phyloP scores from a whole-genome alignment of 352 stramenopile genomes.

The Pythium phragmiticola region DNA sequence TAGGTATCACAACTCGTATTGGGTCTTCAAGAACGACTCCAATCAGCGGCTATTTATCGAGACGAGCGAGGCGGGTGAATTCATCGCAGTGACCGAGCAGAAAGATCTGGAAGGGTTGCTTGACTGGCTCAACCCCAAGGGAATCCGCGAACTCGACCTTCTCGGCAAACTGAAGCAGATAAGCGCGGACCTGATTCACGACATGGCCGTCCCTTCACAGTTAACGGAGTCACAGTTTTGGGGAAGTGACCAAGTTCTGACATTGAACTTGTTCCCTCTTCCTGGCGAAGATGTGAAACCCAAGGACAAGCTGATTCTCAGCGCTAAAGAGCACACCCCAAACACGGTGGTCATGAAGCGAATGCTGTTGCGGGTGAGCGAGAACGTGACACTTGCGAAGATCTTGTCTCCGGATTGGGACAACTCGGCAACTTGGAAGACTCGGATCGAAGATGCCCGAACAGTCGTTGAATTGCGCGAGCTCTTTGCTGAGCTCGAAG shows the following conservation, averaged over 20 bases:
- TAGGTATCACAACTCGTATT: slow-evolving; percentile 79
- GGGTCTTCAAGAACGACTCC: slow-evolving; percentile 69
- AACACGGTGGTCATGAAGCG: slow-evolving; percentile 44
- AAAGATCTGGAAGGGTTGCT: slow-evolving; percentile 46
- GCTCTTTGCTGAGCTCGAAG: slow-evolving; percentile 64
- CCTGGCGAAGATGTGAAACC: slow-evolving; percentile 48
- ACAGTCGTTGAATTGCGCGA: slow-evolving; percentile 33
- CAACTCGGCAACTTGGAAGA: slow-evolving; percentile 39
- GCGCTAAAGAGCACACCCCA: slow-evolving; percentile 41
- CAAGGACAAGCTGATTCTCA: slow-evolving; percentile 45
- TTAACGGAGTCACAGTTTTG: slow-evolving; percentile 2
- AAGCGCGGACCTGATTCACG: slow-evolving; percentile 33
- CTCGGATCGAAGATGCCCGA: slow-evolving; percentile 33
- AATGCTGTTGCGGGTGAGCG: slow-evolving; percentile 62
- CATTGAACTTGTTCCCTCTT: slow-evolving; percentile 65
- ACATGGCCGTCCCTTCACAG: slow-evolving; percentile 1
- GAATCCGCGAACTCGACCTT: slow-evolving; percentile 61
- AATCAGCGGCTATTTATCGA: slow-evolving; percentile 68
- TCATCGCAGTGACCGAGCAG: slow-evolving; percentile 41
- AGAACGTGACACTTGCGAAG: slow-evolving; percentile 56
- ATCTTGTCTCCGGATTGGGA: slow-evolving; percentile 55
- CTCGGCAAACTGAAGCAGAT: slow-evolving; percentile 52
- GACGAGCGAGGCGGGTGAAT: slow-evolving; percentile 58
- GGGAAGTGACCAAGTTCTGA: slow-evolving; percentile 24
- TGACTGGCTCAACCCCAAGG: slow-evolving; percentile 76